phyloP scores from a whole-genome alignment of 1,139 yeast species.

The Scheffersomyces cryptocercus region DNA sequence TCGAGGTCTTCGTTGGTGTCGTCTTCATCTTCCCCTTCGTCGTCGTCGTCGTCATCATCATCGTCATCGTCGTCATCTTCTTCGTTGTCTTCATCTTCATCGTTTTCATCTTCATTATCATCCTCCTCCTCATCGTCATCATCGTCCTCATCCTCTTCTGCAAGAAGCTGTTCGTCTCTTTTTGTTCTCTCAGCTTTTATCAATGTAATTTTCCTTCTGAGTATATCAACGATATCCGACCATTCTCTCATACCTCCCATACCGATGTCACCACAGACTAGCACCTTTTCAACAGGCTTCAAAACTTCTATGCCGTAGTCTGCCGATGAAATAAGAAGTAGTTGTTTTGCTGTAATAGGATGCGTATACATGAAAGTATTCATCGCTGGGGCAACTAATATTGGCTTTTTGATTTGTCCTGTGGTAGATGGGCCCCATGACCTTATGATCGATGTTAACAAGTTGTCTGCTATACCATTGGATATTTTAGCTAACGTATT shows the following conservation, averaged over 20 bases:
- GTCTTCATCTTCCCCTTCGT: conserved; percentile 37
- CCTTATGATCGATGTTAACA: conserved; percentile 78
- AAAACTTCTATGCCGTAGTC: conserved; percentile 68
- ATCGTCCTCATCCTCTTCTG: conserved; percentile 26
- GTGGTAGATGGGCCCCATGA: conserved; percentile 75
- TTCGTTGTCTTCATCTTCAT: conserved; percentile 32
- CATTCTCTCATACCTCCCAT: conserved; percentile 99
- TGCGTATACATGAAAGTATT: conserved; percentile 95
- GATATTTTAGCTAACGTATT: conserved; percentile 90
- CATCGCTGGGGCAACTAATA: conserved; percentile 95
- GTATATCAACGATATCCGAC: conserved; percentile 84
- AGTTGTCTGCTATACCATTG: conserved; percentile 88
- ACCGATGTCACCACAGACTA: conserved; percentile 95
- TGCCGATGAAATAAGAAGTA: conserved; percentile 50
- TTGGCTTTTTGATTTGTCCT: conserved; percentile 56
- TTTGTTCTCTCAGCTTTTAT: conserved; percentile 32
- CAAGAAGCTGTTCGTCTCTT: conserved; percentile 16
- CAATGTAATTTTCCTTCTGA: conserved; percentile 53
- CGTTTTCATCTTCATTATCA: conserved; percentile 27
- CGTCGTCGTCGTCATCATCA: conserved; percentile 35
- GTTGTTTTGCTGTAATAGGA: conserved; percentile 86
- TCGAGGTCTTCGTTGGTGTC: conserved; percentile 34
- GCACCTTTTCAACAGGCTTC: conserved; percentile 89
- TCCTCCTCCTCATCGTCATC: conserved; percentile 21
- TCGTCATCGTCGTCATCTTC: conserved; percentile 40